A percentile compares a stretch with the other conserved stretches of the same genome.
These are phyloP conservation scores for Ophiostoma ips DNA, from an alignment of 2,329 filamentous ascomycete species.

Conservation along the genomic window DNA sequence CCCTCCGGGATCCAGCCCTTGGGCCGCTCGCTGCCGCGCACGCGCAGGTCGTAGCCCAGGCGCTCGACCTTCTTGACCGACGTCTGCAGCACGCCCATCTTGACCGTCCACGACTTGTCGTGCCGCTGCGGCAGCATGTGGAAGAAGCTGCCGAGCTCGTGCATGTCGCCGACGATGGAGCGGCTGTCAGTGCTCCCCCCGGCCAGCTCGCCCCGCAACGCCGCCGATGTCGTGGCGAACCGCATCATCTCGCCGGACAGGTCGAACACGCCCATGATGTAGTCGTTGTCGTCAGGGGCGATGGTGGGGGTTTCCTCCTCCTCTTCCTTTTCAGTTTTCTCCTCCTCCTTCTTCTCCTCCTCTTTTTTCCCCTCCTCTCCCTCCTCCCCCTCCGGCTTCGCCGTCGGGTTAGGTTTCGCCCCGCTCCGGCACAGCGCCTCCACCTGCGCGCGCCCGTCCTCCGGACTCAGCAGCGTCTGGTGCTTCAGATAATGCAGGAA, in stretches of 20 bases:
- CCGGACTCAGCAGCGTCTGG: constrained; percentile 57
- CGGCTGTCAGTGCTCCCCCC: constrained; percentile 22
- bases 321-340: constrained; percentile 12
- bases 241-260: constrained; percentile 94
- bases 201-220: constrained; percentile 48
- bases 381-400: not conserved
- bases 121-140: constrained; percentile 54
- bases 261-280: constrained; percentile 82
- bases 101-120: constrained; percentile 51
- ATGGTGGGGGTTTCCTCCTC: constrained; percentile 27
- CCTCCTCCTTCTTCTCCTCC: constrained; percentile 18
- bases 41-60: constrained; percentile 73
- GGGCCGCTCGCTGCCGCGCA: constrained; percentile 77
- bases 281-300: constrained; percentile 64
- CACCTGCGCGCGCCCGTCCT: constrained; percentile 40
- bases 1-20: constrained; percentile 85
- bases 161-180: constrained; percentile 67
- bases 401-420: constrained; percentile 2
- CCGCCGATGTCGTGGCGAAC: constrained; percentile 80
- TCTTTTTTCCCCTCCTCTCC: not conserved
- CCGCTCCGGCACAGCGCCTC: constrained; percentile 22
- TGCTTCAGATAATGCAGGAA: constrained; percentile 78
- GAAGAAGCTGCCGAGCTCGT: constrained; percentile 60
- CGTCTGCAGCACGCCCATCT: constrained; percentile 72
- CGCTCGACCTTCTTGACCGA: constrained; percentile 92